A percentile compares a stretch with the other conserved stretches of the same genome.
Conservation (phyloP, 106 monocot genomes). For the Allium fistulosum region DNA sequence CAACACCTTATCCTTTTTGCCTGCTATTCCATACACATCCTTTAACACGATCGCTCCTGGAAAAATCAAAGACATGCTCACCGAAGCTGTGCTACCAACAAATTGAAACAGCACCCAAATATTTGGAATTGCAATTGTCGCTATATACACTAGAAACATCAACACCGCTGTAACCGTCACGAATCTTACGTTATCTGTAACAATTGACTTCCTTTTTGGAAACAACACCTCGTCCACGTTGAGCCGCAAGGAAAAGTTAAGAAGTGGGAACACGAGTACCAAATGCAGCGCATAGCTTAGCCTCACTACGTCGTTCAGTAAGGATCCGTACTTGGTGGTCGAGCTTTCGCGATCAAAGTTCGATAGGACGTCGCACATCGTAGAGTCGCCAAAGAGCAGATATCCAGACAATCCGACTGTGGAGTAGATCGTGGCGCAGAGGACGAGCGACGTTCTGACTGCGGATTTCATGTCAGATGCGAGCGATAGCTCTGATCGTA, state of each 20-base stretch:
- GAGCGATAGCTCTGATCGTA: conserved; percentile 48
- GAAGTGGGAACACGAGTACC: conserved; percentile 67
- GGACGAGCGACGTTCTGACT: conserved; percentile 50
- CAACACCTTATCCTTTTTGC: too few species aligned
- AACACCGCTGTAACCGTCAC: conserved; percentile 29
- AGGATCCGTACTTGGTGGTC: conserved; percentile 16
- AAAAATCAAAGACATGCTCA: too few species aligned
- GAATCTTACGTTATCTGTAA: conserved; percentile 31
- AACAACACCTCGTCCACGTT: conserved; percentile 72
- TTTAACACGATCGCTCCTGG: too few species aligned
- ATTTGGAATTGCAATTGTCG: too few species aligned
- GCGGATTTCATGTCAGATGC: conserved; percentile 65
- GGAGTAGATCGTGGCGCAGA: conserved; percentile 67
- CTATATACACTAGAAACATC: conserved; percentile 1
- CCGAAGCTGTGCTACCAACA: too few species aligned
- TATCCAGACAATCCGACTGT: conserved; percentile 56
- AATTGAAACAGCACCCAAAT: too few species aligned
- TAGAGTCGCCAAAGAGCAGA: conserved; percentile 70
- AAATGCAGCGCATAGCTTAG: conserved; percentile 89
- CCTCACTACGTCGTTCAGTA: conserved; percentile 51
- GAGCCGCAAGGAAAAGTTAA: conserved; percentile 67
- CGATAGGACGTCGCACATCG: conserved; percentile 74
- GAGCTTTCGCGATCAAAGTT: conserved; percentile 50
- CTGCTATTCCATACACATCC: too few species aligned
- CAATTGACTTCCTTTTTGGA: conserved; percentile 19